phyloP scores from a whole-genome alignment of 208 protist genomes.

The Crithidia expoeki region DNA sequence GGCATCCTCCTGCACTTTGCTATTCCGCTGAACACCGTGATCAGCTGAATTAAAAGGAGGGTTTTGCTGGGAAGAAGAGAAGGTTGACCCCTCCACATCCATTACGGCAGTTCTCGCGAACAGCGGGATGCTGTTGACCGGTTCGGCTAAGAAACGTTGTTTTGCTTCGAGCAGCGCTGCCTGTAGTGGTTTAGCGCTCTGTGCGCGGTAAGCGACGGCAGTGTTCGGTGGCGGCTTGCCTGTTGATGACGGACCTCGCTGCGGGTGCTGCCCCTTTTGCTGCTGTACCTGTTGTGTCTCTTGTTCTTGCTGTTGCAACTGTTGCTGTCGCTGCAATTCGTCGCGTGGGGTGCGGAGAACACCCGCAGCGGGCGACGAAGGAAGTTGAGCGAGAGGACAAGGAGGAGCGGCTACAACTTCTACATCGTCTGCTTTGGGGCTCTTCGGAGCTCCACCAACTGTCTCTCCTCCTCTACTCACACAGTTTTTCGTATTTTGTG shows the following conservation, averaged over 20 bases:
- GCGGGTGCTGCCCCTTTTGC: neutral
- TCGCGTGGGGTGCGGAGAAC: constrained; percentile 7
- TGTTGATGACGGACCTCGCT: too few relatives aligned
- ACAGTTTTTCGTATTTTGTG: neutral
- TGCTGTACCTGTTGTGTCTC: neutral
- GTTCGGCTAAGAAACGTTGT: constrained; percentile 7
- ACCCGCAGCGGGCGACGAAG: neutral
- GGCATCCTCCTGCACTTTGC: neutral
- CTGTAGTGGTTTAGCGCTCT: neutral
- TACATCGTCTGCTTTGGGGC: neutral
- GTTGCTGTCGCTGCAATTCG: constrained; percentile 3
- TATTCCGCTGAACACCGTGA: neutral
- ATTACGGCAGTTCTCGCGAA: neutral
- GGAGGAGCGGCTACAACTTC: neutral
- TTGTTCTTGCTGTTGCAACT: constrained; percentile 2
- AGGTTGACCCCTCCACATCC: too few relatives aligned
- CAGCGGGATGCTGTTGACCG: neutral
- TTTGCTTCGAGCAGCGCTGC: constrained; percentile 11
- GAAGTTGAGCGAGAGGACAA: neutral
- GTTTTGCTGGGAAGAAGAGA: too few relatives aligned
- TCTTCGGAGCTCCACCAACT: neutral
- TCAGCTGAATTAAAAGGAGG: too few relatives aligned
- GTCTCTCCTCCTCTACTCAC: neutral
- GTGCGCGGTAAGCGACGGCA: neutral
- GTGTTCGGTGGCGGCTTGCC: neutral